These are phyloP conservation scores for Chenopodium suecicum DNA, from an alignment of 148 eudicot species.

Conservation along the genomic window DNA sequence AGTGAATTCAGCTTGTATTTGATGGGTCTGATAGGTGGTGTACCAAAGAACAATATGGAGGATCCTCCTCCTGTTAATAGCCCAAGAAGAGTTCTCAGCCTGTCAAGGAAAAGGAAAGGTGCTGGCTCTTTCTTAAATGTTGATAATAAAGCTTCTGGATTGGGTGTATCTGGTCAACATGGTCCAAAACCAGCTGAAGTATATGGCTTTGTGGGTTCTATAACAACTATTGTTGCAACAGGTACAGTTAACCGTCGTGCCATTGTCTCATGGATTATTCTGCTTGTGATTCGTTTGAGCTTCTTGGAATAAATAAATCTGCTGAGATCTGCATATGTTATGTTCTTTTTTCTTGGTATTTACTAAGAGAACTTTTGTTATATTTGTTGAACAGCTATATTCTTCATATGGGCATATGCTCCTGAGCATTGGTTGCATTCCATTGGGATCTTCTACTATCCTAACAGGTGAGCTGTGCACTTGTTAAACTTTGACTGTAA, in stretches of 20 bases:
- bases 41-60: conserved; percentile 37
- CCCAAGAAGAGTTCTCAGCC: conserved; percentile 78
- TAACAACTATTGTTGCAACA: conserved; percentile 78
- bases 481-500: neutral
- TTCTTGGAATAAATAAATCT: neutral
- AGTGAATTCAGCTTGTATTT: conserved; percentile 4
- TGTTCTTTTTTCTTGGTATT: neutral
- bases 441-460: conserved; percentile 79
- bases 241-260: conserved; percentile 32
- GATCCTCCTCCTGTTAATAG: conserved; percentile 68
- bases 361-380: neutral
- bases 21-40: conserved; percentile 1
- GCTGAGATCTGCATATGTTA: neutral
- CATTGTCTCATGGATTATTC: neutral
- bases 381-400: conserved; percentile 49
- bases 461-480: conserved; percentile 57
- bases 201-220: conserved; percentile 90
- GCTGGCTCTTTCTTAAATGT: conserved; percentile 43
- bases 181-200: conserved; percentile 91
- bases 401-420: conserved; percentile 84
- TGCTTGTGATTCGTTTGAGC: neutral
- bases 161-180: conserved; percentile 74
- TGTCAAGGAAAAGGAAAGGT: conserved; percentile 65
- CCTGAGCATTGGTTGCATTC: conserved; percentile 82
- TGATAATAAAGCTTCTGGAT: conserved; percentile 47